Percentiles rank a stretch among this genome's conserved stretches.
Conservation (phyloP, 768 basidiomycete species). For the Pulveroboletus sp. region DNA sequence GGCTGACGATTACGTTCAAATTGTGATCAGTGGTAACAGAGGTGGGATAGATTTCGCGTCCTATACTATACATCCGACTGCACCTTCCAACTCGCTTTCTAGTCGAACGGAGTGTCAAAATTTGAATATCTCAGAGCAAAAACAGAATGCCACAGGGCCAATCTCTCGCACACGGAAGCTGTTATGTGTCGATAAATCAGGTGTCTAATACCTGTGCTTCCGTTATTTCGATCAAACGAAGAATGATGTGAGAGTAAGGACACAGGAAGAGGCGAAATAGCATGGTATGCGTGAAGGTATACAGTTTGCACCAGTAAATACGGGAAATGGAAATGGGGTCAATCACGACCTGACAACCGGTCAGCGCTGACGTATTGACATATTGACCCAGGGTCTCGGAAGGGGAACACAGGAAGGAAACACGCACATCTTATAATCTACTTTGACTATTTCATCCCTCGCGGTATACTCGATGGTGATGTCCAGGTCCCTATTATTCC, state of each 20-base stretch:
- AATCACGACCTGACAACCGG: slow-evolving; percentile 71
- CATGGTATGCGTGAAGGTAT: slow-evolving; percentile 10
- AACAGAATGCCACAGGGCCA: background rate
- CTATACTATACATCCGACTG: background rate
- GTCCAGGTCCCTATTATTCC: slow-evolving; percentile 94
- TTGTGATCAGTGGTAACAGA: slow-evolving; percentile 1
- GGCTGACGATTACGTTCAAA: slow-evolving; percentile 23
- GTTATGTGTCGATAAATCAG: slow-evolving; percentile 1
- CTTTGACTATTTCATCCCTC: slow-evolving; percentile 25
- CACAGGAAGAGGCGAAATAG: background rate
- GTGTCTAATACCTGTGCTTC: slow-evolving; percentile 26
- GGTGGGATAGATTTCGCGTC: slow-evolving; percentile 1
- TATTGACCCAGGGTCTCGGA: slow-evolving; percentile 4
- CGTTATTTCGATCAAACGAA: slow-evolving; percentile 4
- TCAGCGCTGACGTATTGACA: slow-evolving; percentile 43
- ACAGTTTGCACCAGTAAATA: slow-evolving; percentile 9
- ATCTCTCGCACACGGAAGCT: background rate
- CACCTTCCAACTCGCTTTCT: background rate
- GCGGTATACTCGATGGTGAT: slow-evolving; percentile 74
- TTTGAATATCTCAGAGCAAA: background rate
- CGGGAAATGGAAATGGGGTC: background rate
- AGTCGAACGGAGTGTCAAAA: background rate
- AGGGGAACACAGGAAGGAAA: slow-evolving; percentile 20
- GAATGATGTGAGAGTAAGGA: background rate
- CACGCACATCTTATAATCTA: slow-evolving; percentile 88